Conservation (phyloP, 1,139 yeast species). For the Pichia sp. region DNA sequence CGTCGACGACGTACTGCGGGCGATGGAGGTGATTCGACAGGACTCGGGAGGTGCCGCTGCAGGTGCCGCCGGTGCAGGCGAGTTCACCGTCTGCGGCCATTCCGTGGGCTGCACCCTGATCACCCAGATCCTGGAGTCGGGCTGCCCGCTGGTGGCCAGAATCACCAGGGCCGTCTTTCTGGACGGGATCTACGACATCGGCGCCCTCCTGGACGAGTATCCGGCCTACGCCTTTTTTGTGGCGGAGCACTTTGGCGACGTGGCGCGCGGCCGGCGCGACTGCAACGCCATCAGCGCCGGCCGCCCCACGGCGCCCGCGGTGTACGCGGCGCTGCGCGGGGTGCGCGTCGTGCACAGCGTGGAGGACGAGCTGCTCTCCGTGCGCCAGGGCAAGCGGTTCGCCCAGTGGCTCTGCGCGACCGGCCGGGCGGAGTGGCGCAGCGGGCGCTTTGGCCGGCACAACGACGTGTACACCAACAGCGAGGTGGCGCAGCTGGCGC, state of each 20-base stretch:
- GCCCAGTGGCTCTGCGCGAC: too few relatives aligned
- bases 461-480: constrained; percentile 8
- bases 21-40: constrained; percentile 32
- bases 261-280: neutral
- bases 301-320: neutral
- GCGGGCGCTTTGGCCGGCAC: constrained; percentile 8
- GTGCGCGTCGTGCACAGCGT: constrained; percentile 32
- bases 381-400: constrained; percentile 29
- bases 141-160: too few relatives aligned
- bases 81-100: constrained; percentile 55
- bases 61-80: too few relatives aligned
- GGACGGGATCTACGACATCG: constrained; percentile 49
- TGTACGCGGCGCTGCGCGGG: constrained; percentile 10
- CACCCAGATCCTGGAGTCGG: constrained; percentile 46
- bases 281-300: too few relatives aligned
- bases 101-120: constrained; percentile 76
- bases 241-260: constrained; percentile 35
- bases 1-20: constrained; percentile 47
- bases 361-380: constrained; percentile 32
- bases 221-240: constrained; percentile 40
- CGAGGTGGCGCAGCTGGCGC: constrained; percentile 2
- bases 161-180: constrained; percentile 31
- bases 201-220: constrained; percentile 37
- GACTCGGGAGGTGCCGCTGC: constrained; percentile 6
- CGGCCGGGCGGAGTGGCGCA: too few relatives aligned